Percentiles rank a stretch among this genome's conserved stretches.
Conservation (phyloP, 768 basidiomycete genomes). For the Lentinus tigrinus region DNA sequence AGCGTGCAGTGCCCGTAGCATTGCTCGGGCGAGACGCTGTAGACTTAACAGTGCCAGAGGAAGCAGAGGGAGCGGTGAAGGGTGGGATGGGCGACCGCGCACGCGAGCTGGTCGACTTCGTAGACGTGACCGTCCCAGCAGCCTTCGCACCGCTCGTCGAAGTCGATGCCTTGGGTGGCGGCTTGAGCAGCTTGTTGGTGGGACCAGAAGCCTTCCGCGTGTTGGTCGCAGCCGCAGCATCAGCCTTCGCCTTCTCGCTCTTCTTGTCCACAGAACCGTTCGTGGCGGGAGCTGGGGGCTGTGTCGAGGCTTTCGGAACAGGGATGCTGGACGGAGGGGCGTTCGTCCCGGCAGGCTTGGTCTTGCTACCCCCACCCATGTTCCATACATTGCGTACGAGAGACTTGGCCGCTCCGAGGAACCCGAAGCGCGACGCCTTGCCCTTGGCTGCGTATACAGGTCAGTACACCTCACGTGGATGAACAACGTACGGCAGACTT, state of each 20-base stretch:
- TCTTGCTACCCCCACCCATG: conserved; percentile 40
- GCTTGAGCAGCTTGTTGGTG: conserved; percentile 12
- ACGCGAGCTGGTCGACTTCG: conserved; percentile 14
- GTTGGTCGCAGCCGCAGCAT: neutral
- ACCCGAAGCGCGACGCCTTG: conserved; percentile 63
- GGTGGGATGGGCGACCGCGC: conserved; percentile 28
- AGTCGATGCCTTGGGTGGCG: neutral
- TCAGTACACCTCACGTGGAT: neutral
- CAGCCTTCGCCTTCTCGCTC: conserved; percentile 8
- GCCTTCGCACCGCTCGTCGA: conserved; percentile 1
- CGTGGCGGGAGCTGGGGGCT: conserved; percentile 3
- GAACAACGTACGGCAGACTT: conserved; percentile 23
- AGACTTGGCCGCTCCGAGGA: conserved; percentile 67
- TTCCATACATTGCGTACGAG: conserved; percentile 76
- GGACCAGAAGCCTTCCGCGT: conserved; percentile 14
- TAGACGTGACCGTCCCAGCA: conserved; percentile 8
- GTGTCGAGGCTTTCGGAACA: conserved; percentile 26
- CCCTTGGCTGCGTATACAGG: conserved; percentile 33
- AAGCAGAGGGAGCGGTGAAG: conserved; percentile 17
- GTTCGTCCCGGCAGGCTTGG: conserved; percentile 27
- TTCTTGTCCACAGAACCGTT: conserved; percentile 1
- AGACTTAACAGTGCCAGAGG: conserved; percentile 6
- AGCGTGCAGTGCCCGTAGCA: conserved; percentile 26
- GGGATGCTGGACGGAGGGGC: conserved; percentile 28
- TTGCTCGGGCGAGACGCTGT: conserved; percentile 8